Base-by-base conservation (phyloP, 495 filamentous ascomycete genomes). In the Xylaria sp. region DNA sequence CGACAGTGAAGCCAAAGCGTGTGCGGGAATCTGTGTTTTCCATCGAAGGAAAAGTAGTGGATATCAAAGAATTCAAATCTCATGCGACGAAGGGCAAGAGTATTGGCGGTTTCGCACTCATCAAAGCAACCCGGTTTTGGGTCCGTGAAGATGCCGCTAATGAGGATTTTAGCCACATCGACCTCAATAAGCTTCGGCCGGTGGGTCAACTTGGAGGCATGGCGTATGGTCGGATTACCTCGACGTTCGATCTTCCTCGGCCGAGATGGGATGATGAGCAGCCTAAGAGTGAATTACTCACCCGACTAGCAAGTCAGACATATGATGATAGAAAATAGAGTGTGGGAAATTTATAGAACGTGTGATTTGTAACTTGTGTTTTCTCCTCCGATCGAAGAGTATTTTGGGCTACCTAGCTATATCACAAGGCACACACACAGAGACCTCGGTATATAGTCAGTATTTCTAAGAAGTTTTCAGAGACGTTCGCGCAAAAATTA, bases 81-180 rank as follows among this genome's bases (percentile, higher is more conserved):
- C 82, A 84, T 33, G 78, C 81, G 2, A 88, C 80, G 5, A 87
- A 88, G 8, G 92, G 91, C 15, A 91, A 90, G 81, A 91, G 89
- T 81, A 89, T 90, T 1, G 88, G 90, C 1, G 89, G 89, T 17
- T 63, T 93, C 72, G 89, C 85, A 19, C 88, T 94, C 69, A 83
- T 94, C 19, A 91, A 95, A 79, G 92, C 92, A 0, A 86, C 91
- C 29, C 83, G 87, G 33, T 94, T 95, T 74, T 93, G 91, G 90
- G 91, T 88, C 17, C 79, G 92, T 44, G 92, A 94, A 72, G 93
- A 95, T 83, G 92, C 91, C 9, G 83, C 93, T 12, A 89, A 93
- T 70, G 84, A 91, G 72, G 87, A 90, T 1, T 87, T 84, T 75
- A 91, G 88, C 69, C 72, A 88, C 26, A 84, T 94, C 53, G 90